Conservation (phyloP, 2,329 filamentous ascomycete species). For the Talaromyces sp. region DNA sequence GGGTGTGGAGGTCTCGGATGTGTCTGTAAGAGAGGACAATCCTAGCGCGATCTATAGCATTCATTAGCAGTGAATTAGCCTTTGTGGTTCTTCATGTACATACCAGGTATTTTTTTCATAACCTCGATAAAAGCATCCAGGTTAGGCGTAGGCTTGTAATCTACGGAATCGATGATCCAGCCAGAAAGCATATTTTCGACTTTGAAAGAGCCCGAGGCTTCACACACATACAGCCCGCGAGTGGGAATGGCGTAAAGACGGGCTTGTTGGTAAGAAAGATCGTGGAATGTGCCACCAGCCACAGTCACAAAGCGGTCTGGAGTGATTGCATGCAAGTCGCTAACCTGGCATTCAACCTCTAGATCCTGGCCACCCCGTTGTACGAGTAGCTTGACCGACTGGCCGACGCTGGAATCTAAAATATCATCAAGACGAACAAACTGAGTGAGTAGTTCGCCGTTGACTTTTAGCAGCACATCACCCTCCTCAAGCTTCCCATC, state of each 20-base stretch:
- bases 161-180: conserved; percentile 88
- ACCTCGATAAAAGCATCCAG: conserved; percentile 86
- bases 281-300: conserved; percentile 89
- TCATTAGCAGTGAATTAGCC: not conserved
- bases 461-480: conserved; percentile 88
- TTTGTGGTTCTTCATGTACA: conserved; percentile 18
- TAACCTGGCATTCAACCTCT: conserved; percentile 77
- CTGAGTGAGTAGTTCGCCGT: conserved; percentile 86
- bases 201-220: conserved; percentile 90
- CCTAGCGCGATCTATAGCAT: conserved; percentile 57
- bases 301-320: conserved; percentile 94
- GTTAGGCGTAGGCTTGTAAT: conserved; percentile 86
- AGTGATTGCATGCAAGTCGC: conserved; percentile 88
- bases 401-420: conserved; percentile 78
- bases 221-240: conserved; percentile 90
- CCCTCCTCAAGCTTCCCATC: conserved; percentile 86
- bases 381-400: conserved; percentile 72
- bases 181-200: conserved; percentile 88
- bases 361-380: conserved; percentile 86
- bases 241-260: conserved; percentile 88
- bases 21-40: conserved; percentile 96
- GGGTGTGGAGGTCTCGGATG: conserved; percentile 86
- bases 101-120: conserved; percentile 79
- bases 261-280: conserved; percentile 96
- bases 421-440: conserved; percentile 91